Base-by-base conservation (phyloP, 768 basidiomycete genomes). In the Melanogaster broomeanus region DNA sequence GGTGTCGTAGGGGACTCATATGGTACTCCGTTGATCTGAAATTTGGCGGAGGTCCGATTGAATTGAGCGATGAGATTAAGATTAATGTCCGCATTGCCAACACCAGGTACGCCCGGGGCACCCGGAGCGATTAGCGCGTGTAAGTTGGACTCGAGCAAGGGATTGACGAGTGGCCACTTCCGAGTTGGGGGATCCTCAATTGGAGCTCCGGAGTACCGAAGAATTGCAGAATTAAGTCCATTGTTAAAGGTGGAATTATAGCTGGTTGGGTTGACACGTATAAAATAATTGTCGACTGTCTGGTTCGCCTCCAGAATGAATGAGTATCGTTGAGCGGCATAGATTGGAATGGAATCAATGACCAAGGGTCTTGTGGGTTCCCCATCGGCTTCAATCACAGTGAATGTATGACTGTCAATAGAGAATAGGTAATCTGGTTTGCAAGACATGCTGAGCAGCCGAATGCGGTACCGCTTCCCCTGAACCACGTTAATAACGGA, bases 281-380 rank as follows among this genome's bases (percentile, higher is more conserved):
- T 49, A 52, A 64, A 80, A 54, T 80, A 80, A 56, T 80, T 80
- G 30, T 42, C 58, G 19, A 74, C 40, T 0, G 69, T 56, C 40
- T 74, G 64, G 52, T 73, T 66, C 3, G 79, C 73, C 59, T 65
- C 58, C 15, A 80, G 55, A 22, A 80, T 64, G 53, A 80, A 69
- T 0, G 77, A 79, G 50, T 78, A 79, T 18, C 78, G 73, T 54
- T 80, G 78, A 4, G 72, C 75, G 4, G 65, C 50, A 12, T 59
- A 63, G 22, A 74, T 72, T 25, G 66, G 66, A 44, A 75, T 59
- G 12, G 58, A 63, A 48, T 78, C 73, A 2, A 75, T 76, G 9
- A 57, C 59, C n/a, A 75, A 57, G 9, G 76, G 76, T 18, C 68
- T 51, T 8, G 71, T 69, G 33, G 67, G 71, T n/a, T 73, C 56